A percentile compares a stretch with the other conserved stretches of the same genome.
phyloP scores from a whole-genome alignment of 805 yeast genomes.

The Pichia cephalocereana region DNA sequence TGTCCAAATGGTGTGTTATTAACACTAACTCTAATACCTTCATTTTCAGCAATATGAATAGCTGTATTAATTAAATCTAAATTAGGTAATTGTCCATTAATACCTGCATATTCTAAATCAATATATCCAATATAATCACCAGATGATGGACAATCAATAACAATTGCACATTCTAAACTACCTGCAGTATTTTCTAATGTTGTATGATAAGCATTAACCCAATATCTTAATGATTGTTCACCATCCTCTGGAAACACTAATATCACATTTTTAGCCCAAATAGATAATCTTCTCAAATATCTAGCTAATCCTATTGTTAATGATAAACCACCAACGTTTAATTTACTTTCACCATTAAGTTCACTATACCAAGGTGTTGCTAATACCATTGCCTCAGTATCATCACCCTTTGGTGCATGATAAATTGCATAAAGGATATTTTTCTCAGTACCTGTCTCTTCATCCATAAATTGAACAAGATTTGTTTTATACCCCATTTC shows the following conservation, averaged over 20 bases:
- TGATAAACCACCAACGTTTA: slow-evolving; percentile 76
- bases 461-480: slow-evolving; percentile 22
- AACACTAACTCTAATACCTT: slow-evolving; percentile 59
- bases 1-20: slow-evolving; percentile 47
- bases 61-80: slow-evolving; percentile 82
- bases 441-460: slow-evolving; percentile 14
- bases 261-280: slow-evolving; percentile 93
- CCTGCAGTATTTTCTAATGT: slow-evolving; percentile 85
- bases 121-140: slow-evolving; percentile 63
- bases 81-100: slow-evolving; percentile 94
- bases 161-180: slow-evolving; percentile 81
- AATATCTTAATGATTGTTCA: slow-evolving; percentile 57
- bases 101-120: slow-evolving; percentile 75
- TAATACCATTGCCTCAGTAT: slow-evolving; percentile 88
- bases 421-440: slow-evolving; percentile 58
- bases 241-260: slow-evolving; percentile 74
- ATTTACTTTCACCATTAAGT: slow-evolving; percentile 33
- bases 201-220: slow-evolving; percentile 94
- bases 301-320: slow-evolving; percentile 64
- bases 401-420: slow-evolving; percentile 93
- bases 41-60: slow-evolving; percentile 63
- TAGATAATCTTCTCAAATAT: slow-evolving; percentile 75
- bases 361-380: slow-evolving; percentile 80
- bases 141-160: slow-evolving; percentile 61
- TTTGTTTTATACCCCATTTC: slow-evolving; percentile 67